phyloP scores from a whole-genome alignment of 2,329 filamentous ascomycete species.

The Fusarium tuaranense region DNA sequence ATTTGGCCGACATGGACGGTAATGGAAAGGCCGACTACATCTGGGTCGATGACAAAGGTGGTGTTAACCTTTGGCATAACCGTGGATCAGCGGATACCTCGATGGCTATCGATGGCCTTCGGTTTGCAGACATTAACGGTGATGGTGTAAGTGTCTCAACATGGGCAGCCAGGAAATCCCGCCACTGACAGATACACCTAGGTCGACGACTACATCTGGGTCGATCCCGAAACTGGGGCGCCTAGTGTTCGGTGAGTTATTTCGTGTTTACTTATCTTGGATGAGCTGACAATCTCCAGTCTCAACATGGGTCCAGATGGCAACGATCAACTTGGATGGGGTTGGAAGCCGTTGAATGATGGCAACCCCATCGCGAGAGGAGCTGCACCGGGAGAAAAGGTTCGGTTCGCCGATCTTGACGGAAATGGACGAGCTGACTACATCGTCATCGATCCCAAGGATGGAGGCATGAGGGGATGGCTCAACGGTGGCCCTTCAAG shows the following conservation, averaged over 20 bases:
- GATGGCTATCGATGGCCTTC: background rate
- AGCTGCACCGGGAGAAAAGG: background rate
- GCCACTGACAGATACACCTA: background rate
- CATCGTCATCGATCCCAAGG: background rate
- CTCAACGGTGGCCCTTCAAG: background rate
- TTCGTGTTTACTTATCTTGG: background rate
- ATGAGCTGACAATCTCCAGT: background rate
- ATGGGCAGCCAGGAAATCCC: background rate
- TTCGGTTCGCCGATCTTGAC: background rate
- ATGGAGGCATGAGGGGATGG: background rate
- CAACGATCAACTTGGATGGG: conserved; percentile 2
- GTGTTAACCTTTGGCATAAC: background rate
- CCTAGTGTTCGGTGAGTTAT: background rate
- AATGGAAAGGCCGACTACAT: background rate
- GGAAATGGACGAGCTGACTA: background rate
- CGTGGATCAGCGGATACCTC: background rate
- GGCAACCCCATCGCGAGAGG: background rate
- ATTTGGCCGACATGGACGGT: conserved; percentile 32
- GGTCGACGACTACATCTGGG: background rate
- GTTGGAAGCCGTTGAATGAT: background rate
- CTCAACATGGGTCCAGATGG: background rate
- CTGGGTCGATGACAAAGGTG: background rate
- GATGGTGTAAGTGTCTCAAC: background rate
- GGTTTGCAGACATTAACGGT: background rate
- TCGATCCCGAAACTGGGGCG: background rate